Conservation (phyloP, 495 filamentous ascomycete species). For the Aspergillus cavernicola region DNA sequence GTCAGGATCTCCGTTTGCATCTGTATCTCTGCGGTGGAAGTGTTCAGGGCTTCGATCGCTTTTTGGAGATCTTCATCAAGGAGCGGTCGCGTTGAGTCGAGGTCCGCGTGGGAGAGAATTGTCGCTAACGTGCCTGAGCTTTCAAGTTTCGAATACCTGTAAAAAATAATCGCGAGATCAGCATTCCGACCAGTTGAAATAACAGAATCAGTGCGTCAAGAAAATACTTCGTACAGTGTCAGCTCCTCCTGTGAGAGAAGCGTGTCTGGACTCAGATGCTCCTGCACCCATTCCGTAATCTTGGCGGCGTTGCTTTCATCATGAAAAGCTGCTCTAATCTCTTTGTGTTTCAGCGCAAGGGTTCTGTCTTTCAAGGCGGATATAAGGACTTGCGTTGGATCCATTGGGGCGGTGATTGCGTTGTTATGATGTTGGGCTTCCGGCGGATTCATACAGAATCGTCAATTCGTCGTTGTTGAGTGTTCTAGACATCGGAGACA, state of each 20-base stretch:
- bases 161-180: neutral
- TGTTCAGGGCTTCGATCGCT: constrained; percentile 34
- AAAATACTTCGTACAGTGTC: constrained; percentile 26
- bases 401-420: constrained; percentile 1
- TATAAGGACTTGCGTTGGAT: constrained; percentile 16
- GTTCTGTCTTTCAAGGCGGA: constrained; percentile 29
- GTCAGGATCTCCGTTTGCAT: constrained; percentile 33
- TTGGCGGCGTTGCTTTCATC: constrained; percentile 13
- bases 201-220: too few relatives aligned
- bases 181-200: too few relatives aligned
- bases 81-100: constrained; percentile 34
- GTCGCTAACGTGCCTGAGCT: constrained; percentile 25
- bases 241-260: constrained; percentile 43
- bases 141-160: constrained; percentile 36
- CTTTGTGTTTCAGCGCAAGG: constrained; percentile 24
- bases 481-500: neutral
- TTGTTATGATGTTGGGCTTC: neutral
- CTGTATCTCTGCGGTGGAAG: constrained; percentile 33
- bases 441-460: neutral
- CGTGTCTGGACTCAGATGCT: constrained; percentile 30
- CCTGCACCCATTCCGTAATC: constrained; percentile 33
- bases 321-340: constrained; percentile 28
- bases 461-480: neutral
- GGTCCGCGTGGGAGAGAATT: constrained; percentile 25
- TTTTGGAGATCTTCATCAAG: constrained; percentile 37